These are phyloP conservation scores for Bretziella fagacearum DNA, from an alignment of 2,329 filamentous ascomycete species.

Conservation along the genomic window DNA sequence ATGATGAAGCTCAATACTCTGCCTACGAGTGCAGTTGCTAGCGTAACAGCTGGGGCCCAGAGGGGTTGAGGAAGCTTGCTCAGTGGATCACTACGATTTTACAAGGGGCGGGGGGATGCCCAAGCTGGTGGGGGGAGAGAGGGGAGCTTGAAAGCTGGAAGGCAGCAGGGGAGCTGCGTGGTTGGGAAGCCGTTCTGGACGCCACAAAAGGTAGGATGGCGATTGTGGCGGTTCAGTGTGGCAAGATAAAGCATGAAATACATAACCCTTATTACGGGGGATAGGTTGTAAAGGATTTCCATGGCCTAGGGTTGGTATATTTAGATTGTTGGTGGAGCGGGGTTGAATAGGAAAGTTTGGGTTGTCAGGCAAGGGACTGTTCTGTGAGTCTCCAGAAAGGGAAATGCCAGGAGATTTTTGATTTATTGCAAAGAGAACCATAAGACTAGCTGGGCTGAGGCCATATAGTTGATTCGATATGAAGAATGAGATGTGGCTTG, in stretches of 20 bases:
- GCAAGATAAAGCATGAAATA: neutral
- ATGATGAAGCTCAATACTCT: slow-evolving; percentile 15
- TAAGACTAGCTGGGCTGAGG: neutral
- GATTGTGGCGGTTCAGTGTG: neutral
- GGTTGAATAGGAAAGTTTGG: neutral
- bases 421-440: neutral
- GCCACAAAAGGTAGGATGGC: neutral
- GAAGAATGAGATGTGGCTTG: neutral
- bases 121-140: no score
- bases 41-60: neutral
- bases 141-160: slow-evolving; percentile 6
- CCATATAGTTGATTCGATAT: neutral
- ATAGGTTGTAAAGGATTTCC: no score
- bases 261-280: neutral
- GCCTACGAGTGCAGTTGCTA: slow-evolving; percentile 1
- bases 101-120: neutral
- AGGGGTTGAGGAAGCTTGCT: slow-evolving; percentile 9
- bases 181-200: neutral
- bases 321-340: no score
- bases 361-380: neutral
- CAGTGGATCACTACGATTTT: neutral
- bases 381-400: slow-evolving; percentile 1
- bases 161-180: slow-evolving; percentile 14
- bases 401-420: slow-evolving; percentile 1
- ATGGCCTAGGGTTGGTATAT: no score